phyloP scores from a whole-genome alignment of 148 eudicot genomes.

The Nepenthes mirabilis region DNA sequence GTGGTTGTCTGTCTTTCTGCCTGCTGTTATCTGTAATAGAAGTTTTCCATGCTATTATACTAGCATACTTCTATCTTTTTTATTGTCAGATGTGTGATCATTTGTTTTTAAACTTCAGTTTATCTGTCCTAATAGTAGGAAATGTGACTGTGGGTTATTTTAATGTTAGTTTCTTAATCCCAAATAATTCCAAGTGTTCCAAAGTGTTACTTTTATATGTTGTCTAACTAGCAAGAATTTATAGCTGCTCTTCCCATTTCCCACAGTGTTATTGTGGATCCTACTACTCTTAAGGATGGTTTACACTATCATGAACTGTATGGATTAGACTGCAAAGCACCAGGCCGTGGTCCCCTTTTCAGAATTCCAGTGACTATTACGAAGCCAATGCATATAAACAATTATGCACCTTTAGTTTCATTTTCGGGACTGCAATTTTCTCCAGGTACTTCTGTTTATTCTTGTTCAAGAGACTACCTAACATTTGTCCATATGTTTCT shows the following conservation, averaged over 20 bases:
- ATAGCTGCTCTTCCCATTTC: neutral
- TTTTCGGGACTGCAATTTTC: constrained; percentile 57
- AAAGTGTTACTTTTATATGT: no score
- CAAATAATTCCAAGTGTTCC: no score
- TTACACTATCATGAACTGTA: constrained; percentile 77
- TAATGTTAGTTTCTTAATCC: no score
- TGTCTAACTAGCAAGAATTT: neutral
- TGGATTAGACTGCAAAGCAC: constrained; percentile 72
- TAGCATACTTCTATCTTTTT: no score
- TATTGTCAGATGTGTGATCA: no score
- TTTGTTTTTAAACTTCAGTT: no score
- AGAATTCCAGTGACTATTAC: constrained; percentile 86
- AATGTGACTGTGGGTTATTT: no score
- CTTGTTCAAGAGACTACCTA: neutral
- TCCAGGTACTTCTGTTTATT: constrained; percentile 40
- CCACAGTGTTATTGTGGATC: constrained; percentile 81
- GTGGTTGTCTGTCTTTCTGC: no score
- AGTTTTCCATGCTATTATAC: no score
- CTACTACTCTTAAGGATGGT: constrained; percentile 63
- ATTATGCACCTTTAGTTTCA: constrained; percentile 56
- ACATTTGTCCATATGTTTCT: neutral
- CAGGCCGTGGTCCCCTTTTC: constrained; percentile 97
- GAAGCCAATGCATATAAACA: constrained; percentile 55
- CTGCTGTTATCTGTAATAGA: no score
- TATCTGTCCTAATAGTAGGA: no score